Percentiles rank a stretch among this genome's conserved stretches.
These are phyloP conservation scores for Penicillium parvum DNA, from an alignment of 495 filamentous ascomycete genomes.

Conservation along the genomic window DNA sequence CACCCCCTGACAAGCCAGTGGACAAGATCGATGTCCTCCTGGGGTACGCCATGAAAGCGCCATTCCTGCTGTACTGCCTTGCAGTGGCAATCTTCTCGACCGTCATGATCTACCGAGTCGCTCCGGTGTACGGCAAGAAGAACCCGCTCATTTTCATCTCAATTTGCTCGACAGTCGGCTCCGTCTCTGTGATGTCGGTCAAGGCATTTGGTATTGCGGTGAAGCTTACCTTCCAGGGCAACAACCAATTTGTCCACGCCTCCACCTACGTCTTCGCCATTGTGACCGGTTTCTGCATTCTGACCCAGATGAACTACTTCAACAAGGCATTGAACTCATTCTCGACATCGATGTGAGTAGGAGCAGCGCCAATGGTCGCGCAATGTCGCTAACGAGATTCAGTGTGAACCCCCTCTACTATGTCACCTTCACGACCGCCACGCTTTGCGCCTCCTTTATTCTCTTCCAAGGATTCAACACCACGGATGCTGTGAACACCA, in stretches of 20 bases:
- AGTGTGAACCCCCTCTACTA: constrained; percentile 99
- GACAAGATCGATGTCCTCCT: constrained; percentile 83
- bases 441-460: constrained; percentile 92
- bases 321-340: constrained; percentile 98
- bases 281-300: constrained; percentile 83
- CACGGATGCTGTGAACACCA: constrained; percentile 84
- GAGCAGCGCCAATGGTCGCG: neutral
- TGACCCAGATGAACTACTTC: constrained; percentile 99
- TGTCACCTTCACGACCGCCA: constrained; percentile 97
- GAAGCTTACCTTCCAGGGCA: constrained; percentile 83
- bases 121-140: constrained; percentile 82
- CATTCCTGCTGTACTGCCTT: constrained; percentile 79
- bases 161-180: constrained; percentile 95
- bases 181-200: constrained; percentile 95
- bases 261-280: constrained; percentile 97
- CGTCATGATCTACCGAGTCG: constrained; percentile 94
- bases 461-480: constrained; percentile 98
- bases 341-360: constrained; percentile 85
- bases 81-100: constrained; percentile 74
- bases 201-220: constrained; percentile 97
- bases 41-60: constrained; percentile 80
- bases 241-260: constrained; percentile 90
- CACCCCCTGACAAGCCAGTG: constrained; percentile 88
- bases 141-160: constrained; percentile 95
- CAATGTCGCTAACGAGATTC: constrained; percentile 24